Conservation (phyloP, 805 yeast species). For the Crinitomyces ghanaensis region DNA sequence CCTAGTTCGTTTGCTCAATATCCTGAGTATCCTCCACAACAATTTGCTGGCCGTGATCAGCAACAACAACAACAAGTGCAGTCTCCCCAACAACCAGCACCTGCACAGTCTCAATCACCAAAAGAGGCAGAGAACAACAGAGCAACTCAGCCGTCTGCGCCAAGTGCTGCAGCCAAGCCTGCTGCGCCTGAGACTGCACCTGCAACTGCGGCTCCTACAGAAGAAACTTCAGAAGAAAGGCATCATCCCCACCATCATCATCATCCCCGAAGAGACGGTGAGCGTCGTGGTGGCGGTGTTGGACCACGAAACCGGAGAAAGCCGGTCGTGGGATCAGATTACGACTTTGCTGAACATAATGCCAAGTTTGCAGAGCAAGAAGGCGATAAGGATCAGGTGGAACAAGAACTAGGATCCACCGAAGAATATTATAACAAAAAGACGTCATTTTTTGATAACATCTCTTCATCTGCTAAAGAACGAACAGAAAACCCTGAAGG, state of each 20-base stretch:
- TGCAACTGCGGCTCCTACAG: constrained; percentile 6
- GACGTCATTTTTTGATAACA: constrained; percentile 80
- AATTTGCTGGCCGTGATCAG: constrained; percentile 2
- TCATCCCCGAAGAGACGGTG: neutral
- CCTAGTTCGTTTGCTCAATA: constrained; percentile 8
- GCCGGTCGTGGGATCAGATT: constrained; percentile 31
- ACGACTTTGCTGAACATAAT: constrained; percentile 64
- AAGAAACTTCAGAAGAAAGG: constrained; percentile 1
- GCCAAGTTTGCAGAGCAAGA: constrained; percentile 53
- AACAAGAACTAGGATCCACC: constrained; percentile 12
- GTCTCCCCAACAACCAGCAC: neutral
- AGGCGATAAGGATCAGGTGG: constrained; percentile 26
- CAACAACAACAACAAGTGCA: constrained; percentile 2
- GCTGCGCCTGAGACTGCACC: constrained; percentile 6
- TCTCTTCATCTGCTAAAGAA: constrained; percentile 48
- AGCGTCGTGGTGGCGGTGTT: constrained; percentile 1
- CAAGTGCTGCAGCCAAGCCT: constrained; percentile 3
- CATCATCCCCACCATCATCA: constrained; percentile 4
- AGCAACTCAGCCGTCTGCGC: constrained; percentile 1
- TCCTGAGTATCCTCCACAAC: constrained; percentile 2
- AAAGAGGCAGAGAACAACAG: constrained; percentile 3
- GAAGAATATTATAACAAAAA: constrained; percentile 51
- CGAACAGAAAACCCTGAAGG: constrained; percentile 28
- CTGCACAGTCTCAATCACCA: neutral
- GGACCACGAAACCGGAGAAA: constrained; percentile 7